Evolutionary conservation across 345 rosid species (phyloP).

Genomic region (Hibiscus syriacus): DNA sequence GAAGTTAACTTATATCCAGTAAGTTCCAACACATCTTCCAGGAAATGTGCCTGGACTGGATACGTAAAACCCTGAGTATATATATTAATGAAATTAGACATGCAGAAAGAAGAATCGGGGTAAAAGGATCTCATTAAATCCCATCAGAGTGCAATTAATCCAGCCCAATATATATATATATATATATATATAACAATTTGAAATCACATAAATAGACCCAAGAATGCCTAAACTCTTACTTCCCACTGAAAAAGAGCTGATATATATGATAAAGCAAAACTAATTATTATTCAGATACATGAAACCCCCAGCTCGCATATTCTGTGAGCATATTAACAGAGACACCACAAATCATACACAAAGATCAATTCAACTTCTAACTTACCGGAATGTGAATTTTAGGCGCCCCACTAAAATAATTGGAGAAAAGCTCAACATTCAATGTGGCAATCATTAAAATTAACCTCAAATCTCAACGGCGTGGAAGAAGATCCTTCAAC

Average conservation of each 20-base stretch:
- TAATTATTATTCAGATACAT: background rate
- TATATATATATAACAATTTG: background rate
- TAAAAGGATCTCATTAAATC: too few species aligned
- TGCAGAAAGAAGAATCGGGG: too few species aligned
- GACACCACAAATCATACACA: background rate
- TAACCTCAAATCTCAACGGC: constrained; percentile 88
- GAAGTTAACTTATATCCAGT: constrained; percentile 87
- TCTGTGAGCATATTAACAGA: constrained; percentile 5
- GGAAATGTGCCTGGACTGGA: constrained; percentile 75
- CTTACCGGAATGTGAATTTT: constrained; percentile 90
- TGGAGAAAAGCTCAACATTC: constrained; percentile 94
- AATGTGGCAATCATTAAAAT: constrained; percentile 97
- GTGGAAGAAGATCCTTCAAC: constrained; percentile 94
- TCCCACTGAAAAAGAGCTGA: background rate
- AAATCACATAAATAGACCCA: background rate
- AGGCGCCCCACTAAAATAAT: constrained; percentile 84
- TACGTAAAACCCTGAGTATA: constrained; percentile 75
- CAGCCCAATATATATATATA: too few species aligned
- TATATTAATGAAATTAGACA: background rate
- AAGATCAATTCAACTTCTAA: constrained; percentile 2
- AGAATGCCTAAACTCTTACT: constrained; percentile 2
- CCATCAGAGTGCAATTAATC: background rate
- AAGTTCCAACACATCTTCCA: constrained; percentile 83
- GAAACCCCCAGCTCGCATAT: background rate
- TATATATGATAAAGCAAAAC: background rate